phyloP scores from a whole-genome alignment of 257 asterid genomes.

The Solanum boliviense region DNA sequence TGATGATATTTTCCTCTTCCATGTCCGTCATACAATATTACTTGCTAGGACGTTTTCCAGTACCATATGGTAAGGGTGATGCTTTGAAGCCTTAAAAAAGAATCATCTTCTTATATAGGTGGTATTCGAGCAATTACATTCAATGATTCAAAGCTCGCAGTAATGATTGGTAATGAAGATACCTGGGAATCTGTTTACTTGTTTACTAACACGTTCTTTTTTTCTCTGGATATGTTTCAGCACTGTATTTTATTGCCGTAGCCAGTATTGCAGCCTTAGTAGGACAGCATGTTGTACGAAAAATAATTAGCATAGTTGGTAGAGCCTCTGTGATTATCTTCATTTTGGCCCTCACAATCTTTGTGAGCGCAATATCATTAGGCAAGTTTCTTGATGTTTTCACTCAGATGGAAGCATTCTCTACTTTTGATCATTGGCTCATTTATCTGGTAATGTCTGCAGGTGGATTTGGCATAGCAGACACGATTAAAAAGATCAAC shows the following conservation, averaged over 20 bases:
- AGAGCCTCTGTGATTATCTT: slow-evolving; percentile 65
- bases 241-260: slow-evolving; percentile 39
- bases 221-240: slow-evolving; percentile 15
- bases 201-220: not conserved
- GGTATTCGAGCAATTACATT: not conserved
- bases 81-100: not conserved
- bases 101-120: not conserved
- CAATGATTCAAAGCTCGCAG: not conserved
- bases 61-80: slow-evolving; percentile 24
- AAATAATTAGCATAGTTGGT: slow-evolving; percentile 41
- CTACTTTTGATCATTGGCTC: not conserved
- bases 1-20: slow-evolving; percentile 48
- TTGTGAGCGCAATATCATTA: slow-evolving; percentile 48
- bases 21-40: slow-evolving; percentile 56
- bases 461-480: slow-evolving; percentile 56
- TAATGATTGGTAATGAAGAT: not conserved
- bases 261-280: slow-evolving; percentile 44
- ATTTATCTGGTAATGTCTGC: not conserved
- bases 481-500: slow-evolving; percentile 28
- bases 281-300: slow-evolving; percentile 50
- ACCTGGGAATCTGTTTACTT: not conserved
- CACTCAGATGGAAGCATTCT: not conserved
- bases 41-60: slow-evolving; percentile 45
- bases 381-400: slow-evolving; percentile 21
- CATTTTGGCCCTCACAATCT: slow-evolving; percentile 48